Percentiles rank a stretch among this genome's conserved stretches.
These are phyloP conservation scores for Fusarium sp. DNA, from an alignment of 2,329 filamentous ascomycete species.

Conservation along the genomic window DNA sequence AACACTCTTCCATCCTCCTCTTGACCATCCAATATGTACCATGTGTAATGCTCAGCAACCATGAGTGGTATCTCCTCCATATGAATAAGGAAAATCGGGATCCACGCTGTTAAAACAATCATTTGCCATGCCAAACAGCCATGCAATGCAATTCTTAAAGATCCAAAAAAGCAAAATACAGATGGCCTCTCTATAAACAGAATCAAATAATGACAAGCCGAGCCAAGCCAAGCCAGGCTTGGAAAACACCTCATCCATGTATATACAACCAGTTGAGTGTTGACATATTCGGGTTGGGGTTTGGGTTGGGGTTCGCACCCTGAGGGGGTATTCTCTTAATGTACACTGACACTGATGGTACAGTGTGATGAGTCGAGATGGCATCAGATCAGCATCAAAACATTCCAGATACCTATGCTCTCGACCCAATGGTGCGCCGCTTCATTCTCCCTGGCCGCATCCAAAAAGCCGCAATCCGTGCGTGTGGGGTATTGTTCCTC, in stretches of 20 bases:
- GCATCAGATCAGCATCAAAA: slow-evolving; percentile 7
- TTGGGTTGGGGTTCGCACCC: slow-evolving; percentile 38
- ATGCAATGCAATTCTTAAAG: slow-evolving; percentile 39
- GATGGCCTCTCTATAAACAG: slow-evolving; percentile 27
- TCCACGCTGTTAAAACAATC: slow-evolving; percentile 29
- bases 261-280: slow-evolving; percentile 34
- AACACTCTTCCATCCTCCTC: slow-evolving; percentile 14
- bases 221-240: slow-evolving; percentile 7
- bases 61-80: slow-evolving; percentile 38
- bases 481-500: slow-evolving; percentile 31
- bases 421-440: slow-evolving; percentile 18
- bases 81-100: slow-evolving; percentile 21
- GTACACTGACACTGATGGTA: slow-evolving; percentile 34
- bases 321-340: slow-evolving; percentile 36
- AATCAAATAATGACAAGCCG: slow-evolving; percentile 22
- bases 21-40: slow-evolving; percentile 33
- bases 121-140: slow-evolving; percentile 29
- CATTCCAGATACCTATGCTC: slow-evolving; percentile 16
- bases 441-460: slow-evolving; percentile 14
- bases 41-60: slow-evolving; percentile 34
- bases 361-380: slow-evolving; percentile 25
- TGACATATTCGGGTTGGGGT: slow-evolving; percentile 28
- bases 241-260: slow-evolving; percentile 25
- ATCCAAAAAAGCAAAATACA: slow-evolving; percentile 25
- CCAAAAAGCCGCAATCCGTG: slow-evolving; percentile 24